Percentiles rank a stretch among this genome's conserved stretches.
These are phyloP conservation scores for Nicotiana attenuata DNA, from an alignment of 257 asterid species.

Conservation along the genomic window DNA sequence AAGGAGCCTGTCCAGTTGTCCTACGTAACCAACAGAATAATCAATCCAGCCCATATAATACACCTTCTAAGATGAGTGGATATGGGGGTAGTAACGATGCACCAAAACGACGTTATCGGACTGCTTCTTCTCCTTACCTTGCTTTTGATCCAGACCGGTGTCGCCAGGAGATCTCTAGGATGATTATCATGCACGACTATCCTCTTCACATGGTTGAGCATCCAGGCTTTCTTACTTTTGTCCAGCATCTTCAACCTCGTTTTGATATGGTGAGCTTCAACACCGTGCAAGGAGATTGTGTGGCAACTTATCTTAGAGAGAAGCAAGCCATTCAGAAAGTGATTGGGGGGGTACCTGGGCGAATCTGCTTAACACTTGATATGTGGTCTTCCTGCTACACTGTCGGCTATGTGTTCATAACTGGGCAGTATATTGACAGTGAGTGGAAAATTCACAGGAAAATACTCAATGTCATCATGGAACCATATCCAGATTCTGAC, in stretches of 20 bases:
- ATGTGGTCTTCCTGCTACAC: slow-evolving; percentile 69
- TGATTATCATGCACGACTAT: slow-evolving; percentile 95
- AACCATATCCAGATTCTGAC: slow-evolving; percentile 81
- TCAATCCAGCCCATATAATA: slow-evolving; percentile 41
- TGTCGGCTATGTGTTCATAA: slow-evolving; percentile 65
- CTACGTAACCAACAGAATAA: slow-evolving; percentile 36
- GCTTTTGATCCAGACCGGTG: slow-evolving; percentile 79
- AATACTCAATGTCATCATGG: slow-evolving; percentile 81
- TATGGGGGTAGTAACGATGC: slow-evolving; percentile 35
- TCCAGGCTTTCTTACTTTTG: slow-evolving; percentile 83
- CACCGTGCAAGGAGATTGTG: slow-evolving; percentile 89
- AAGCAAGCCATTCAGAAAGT: slow-evolving; percentile 69
- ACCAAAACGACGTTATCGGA: slow-evolving; percentile 68
- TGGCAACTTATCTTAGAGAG: slow-evolving; percentile 77
- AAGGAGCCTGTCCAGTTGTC: slow-evolving; percentile 82
- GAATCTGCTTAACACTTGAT: slow-evolving; percentile 76
- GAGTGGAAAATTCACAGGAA: slow-evolving; percentile 92
- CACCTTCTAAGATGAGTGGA: slow-evolving; percentile 62
- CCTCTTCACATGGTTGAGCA: slow-evolving; percentile 97
- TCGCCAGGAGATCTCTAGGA: slow-evolving; percentile 78
- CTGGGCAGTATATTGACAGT: slow-evolving; percentile 76
- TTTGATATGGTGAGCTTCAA: slow-evolving; percentile 94
- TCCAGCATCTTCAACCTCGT: slow-evolving; percentile 83
- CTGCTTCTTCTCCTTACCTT: slow-evolving; percentile 47
- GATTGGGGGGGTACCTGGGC: slow-evolving; percentile 76